Evolutionary conservation across 495 filamentous ascomycete species (phyloP), one percentile per base, ranked within the genome.

Genomic region (Neurospora sp.): DNA sequence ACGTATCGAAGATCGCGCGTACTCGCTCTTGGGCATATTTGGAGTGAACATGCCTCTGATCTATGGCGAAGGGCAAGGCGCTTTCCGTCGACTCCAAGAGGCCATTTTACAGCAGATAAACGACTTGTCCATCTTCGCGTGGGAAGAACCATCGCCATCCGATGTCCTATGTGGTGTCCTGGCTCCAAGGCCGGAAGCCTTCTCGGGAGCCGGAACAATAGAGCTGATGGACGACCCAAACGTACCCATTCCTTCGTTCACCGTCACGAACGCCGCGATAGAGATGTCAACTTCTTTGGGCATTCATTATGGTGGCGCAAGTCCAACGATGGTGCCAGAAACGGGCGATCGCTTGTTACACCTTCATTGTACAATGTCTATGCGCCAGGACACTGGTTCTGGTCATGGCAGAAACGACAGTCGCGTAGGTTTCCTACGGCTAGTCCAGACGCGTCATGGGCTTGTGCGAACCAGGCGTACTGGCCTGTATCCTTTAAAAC

Each of bases 101-200:
- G 74, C 77, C 2, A 81, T 81, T 1, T 70, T 80, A 2, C 73
- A 76, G 11, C 24, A 71, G 0, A 74, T 75, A 0, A 37, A 74
- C n/a, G 80, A 83, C 62, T 74, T 81, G 36, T 79, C 78, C 5
- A 73, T 84, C 4, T 74, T 84, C 6, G 81, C 79, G 3, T 82
- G 80, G 81, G 69, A 71, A 3, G 70, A 73, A 11, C 7, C n/a
- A 24, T 21, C 8, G 19, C 4, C 21, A 24, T 54, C 10, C 45
- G 21, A 21, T 28, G 21, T 5, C n/a, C n/a, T 54, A 5, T 54
- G 45, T 8, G 45, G 45, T 54, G 4, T 54, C 21, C 45, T 54
- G 21, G 45, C 45, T 28, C 45, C 45, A 54, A 54, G 45, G 10
- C 45, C 45, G n/a, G 45, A 54, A 13, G 45, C 45, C n/a, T 54